Evolutionary conservation across 2,329 filamentous ascomycete species (phyloP).

Genomic region (Pseudonectria buxi): DNA sequence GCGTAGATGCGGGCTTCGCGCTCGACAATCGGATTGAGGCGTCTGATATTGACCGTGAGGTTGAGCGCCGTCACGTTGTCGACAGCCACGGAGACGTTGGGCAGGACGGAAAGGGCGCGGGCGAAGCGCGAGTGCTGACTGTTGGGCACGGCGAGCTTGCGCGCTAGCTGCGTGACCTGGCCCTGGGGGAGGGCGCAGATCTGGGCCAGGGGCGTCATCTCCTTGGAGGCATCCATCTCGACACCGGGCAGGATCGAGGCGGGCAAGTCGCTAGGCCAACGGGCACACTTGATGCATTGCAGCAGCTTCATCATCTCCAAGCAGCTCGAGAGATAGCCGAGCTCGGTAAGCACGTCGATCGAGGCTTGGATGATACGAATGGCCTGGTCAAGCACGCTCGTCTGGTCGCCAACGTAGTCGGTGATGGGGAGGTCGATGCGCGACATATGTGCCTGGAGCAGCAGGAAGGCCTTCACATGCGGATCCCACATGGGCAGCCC

Average conservation of each 20-base stretch:
- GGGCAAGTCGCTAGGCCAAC: slow-evolving; percentile 80
- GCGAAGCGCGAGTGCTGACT: slow-evolving; percentile 40
- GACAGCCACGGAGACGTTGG: slow-evolving; percentile 59
- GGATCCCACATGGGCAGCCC: slow-evolving; percentile 95
- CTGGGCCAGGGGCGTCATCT: slow-evolving; percentile 37
- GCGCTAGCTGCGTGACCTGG: slow-evolving; percentile 38
- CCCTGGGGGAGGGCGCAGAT: slow-evolving; percentile 30
- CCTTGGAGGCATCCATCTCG: slow-evolving; percentile 35
- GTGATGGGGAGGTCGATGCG: slow-evolving; percentile 88
- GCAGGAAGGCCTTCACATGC: slow-evolving; percentile 90
- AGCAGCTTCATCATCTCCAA: slow-evolving; percentile 77
- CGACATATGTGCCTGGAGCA: slow-evolving; percentile 92
- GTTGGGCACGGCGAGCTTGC: slow-evolving; percentile 43
- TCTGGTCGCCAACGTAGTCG: slow-evolving; percentile 94
- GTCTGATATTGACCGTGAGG: slow-evolving; percentile 56
- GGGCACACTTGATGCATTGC: slow-evolving; percentile 85
- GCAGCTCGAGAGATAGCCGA: slow-evolving; percentile 74
- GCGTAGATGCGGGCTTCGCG: slow-evolving; percentile 73
- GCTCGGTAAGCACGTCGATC: slow-evolving; percentile 86
- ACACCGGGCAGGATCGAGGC: slow-evolving; percentile 75
- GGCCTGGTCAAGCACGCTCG: slow-evolving; percentile 83
- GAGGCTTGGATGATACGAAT: slow-evolving; percentile 95
- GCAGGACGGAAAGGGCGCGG: slow-evolving; percentile 60
- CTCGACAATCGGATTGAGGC: slow-evolving; percentile 59
- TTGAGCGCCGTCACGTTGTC: slow-evolving; percentile 54